These are phyloP conservation scores for Epithele typhae DNA, from an alignment of 768 basidiomycete species.

Conservation along the genomic window DNA sequence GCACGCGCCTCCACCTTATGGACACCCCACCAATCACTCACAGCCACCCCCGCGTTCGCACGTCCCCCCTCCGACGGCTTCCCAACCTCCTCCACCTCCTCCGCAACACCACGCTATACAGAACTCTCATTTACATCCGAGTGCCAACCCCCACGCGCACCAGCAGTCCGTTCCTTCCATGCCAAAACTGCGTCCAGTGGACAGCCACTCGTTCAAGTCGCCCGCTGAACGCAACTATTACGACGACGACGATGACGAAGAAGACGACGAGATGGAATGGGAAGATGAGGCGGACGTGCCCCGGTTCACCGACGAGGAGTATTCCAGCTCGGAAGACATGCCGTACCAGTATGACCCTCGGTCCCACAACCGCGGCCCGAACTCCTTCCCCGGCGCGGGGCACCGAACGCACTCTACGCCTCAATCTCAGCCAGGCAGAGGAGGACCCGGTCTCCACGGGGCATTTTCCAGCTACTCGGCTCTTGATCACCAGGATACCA, in stretches of 20 bases:
- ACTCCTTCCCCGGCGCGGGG: constrained; percentile 6
- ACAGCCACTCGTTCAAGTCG: constrained; percentile 21
- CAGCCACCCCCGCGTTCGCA: constrained; percentile 1
- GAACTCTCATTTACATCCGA: neutral
- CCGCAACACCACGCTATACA: constrained; percentile 1
- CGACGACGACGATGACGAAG: constrained; percentile 30
- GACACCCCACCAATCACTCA: neutral
- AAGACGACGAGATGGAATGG: constrained; percentile 33
- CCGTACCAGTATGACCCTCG: constrained; percentile 20
- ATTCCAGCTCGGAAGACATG: constrained; percentile 68
- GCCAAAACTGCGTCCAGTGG: constrained; percentile 23
- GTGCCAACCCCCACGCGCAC: neutral
- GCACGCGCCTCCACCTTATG: constrained; percentile 1
- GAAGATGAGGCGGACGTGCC: constrained; percentile 26
- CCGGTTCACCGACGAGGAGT: constrained; percentile 35
- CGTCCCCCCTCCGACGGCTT: neutral
- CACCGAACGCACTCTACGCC: constrained; percentile 10
- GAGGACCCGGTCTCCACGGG: constrained; percentile 21
- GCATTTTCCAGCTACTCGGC: constrained; percentile 20
- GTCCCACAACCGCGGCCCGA: constrained; percentile 28
- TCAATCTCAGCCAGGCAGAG: constrained; percentile 10
- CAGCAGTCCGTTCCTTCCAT: constrained; percentile 14
- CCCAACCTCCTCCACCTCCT: constrained; percentile 3
- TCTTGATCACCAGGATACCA: constrained; percentile 30
- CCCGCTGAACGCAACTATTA: constrained; percentile 25